Evolutionary conservation across 208 protist species (phyloP).

Genomic region (Leishmania gerbilli): DNA sequence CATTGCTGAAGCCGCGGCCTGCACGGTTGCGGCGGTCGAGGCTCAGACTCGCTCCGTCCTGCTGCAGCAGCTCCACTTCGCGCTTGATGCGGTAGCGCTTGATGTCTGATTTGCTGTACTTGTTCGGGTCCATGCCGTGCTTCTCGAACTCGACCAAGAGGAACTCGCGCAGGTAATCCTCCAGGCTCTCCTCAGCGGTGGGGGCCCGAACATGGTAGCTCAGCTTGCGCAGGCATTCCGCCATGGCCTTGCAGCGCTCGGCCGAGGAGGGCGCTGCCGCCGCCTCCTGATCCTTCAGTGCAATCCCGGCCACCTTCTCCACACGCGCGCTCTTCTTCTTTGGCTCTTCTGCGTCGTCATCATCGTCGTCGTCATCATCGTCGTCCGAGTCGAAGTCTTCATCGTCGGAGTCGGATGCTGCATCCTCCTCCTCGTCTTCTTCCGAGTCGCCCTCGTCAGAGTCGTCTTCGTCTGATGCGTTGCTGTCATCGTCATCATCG

Average conservation of each 20-base stretch:
- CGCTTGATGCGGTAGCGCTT: conserved; percentile 64
- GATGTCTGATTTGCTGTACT: conserved; percentile 60
- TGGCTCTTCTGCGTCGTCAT: conserved; percentile 27
- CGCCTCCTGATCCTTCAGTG: background rate
- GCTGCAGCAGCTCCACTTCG: conserved; percentile 80
- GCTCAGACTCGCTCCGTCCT: conserved; percentile 65
- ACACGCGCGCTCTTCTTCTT: conserved; percentile 46
- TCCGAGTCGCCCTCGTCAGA: conserved; percentile 27
- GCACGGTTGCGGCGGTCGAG: conserved; percentile 66
- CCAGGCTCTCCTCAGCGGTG: conserved; percentile 47
- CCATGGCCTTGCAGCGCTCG: conserved; percentile 78
- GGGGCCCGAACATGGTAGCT: conserved; percentile 59
- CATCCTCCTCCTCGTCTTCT: conserved; percentile 37
- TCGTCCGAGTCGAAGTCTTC: conserved; percentile 49
- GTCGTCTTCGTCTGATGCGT: conserved; percentile 16
- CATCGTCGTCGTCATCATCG: conserved; percentile 24
- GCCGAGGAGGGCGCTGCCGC: conserved; percentile 4
- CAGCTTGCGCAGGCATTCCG: conserved; percentile 66
- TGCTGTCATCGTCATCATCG: conserved; percentile 2
- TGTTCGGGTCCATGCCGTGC: conserved; percentile 67
- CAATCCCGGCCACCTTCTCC: conserved; percentile 33
- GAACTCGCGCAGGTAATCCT: conserved; percentile 65
- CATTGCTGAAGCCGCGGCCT: conserved; percentile 54
- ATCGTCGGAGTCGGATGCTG: conserved; percentile 32
- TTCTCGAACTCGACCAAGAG: conserved; percentile 70